A percentile compares a stretch with the other conserved stretches of the same genome.
Conservation (phyloP, 2,329 filamentous ascomycete species). For the Pseudogymnoascus sp. region DNA sequence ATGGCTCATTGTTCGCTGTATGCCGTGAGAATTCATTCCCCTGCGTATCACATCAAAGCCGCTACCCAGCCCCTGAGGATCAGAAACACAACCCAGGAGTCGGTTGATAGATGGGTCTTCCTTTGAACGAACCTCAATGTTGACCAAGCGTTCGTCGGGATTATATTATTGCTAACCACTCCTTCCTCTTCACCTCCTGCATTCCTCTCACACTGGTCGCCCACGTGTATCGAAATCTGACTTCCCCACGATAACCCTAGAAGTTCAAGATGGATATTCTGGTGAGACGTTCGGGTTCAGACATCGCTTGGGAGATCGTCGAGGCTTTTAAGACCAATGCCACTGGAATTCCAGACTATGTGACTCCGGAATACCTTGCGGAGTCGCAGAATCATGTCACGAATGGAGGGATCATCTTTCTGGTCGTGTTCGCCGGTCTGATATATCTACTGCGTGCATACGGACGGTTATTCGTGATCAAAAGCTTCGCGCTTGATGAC, state of each 20-base stretch:
- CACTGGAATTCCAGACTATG: background rate
- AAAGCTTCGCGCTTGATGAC: background rate
- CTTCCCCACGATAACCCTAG: background rate
- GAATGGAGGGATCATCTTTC: background rate
- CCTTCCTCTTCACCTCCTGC: background rate
- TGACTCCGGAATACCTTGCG: background rate
- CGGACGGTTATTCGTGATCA: background rate
- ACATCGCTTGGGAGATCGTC: background rate
- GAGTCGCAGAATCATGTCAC: background rate
- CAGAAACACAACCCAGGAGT: background rate
- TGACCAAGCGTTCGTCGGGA: background rate
- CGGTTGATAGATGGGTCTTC: background rate
- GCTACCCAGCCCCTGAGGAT: background rate
- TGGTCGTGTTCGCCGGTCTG: background rate
- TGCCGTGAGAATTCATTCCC: background rate
- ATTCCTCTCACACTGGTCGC: background rate
- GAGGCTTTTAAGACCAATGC: background rate
- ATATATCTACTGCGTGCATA: background rate
- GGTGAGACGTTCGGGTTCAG: background rate
- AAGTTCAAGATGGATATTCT: background rate
- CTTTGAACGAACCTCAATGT: background rate
- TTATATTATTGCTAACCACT: background rate
- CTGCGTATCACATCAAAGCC: background rate
- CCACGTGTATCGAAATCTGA: background rate
- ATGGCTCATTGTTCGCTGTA: background rate